Base-by-base conservation (phyloP, 495 filamentous ascomycete species). In the Neurospora discreta region DNA sequence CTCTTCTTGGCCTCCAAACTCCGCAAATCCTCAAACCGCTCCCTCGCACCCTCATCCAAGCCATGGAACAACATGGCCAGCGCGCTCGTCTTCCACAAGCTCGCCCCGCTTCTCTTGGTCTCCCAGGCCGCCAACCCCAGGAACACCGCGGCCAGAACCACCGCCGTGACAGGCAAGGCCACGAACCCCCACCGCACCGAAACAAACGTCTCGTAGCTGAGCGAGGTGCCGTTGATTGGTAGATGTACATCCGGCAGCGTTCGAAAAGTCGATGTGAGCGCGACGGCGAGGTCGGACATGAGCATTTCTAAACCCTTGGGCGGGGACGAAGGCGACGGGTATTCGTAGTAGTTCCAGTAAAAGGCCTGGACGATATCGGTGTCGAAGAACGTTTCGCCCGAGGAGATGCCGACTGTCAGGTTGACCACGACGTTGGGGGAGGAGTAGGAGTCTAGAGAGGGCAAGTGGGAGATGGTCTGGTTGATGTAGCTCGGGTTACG, bases 271-370 rank as follows among this genome's bases (percentile, higher is more conserved):
- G 58, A 26, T 0, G 74, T 73, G 30, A 71, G 33, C 18, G 74
- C 60, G 6, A 71, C 23, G 23, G 69, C 42, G 11, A 75, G 36
- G 73, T 76, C 75, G 23, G 52, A 30, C 20, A 78, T 69, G 1
- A 78, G 70, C 52, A 77, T 70, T 33, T 78, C 74, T 2, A 78
- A 40, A 0, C 76, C 76, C 4, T 26, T 26, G 2, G 20, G 46
- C 5, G 52, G 23, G 5, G 10, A 16, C 1, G 52, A 30, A 15
- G 52, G 13, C 0, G 58, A 33, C 9, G 72, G 70, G 26, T 78
- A 79, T 43, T 79, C 60, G 75, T 78, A 78, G 68, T 79, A 77
- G 41, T 75, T 74, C 75, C 75, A 76, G 72, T 77, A 79, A 39
- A 80, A 78, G 23, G 76, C 74, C 38, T 77, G 77, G 23, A 80